A percentile compares a stretch with the other conserved stretches of the same genome.
Evolutionary conservation across 306 rosid species (phyloP).

Genomic region (Acmispon strigosus): DNA sequence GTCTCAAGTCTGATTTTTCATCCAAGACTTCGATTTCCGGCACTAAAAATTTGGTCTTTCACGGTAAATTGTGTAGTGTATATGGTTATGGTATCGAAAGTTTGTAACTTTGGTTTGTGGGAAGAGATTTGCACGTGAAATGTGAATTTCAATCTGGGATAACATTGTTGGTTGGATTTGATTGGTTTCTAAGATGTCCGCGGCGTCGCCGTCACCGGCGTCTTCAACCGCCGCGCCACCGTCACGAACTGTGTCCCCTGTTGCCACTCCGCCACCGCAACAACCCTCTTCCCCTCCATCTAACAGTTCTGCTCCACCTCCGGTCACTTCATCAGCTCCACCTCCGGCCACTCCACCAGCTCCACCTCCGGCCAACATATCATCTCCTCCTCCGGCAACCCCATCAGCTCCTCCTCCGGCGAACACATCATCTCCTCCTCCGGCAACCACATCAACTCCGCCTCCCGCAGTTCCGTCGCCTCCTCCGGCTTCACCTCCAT

Average conservation of each 20-base stretch:
- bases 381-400: constrained; percentile 25
- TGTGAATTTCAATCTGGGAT: neutral
- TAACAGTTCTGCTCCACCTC: constrained; percentile 13
- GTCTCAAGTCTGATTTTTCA: neutral
- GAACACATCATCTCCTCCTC: constrained; percentile 17
- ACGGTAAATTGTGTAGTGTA: neutral
- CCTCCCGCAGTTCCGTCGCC: constrained; percentile 23
- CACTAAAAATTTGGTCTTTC: neutral
- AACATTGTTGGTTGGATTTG: constrained; percentile 1
- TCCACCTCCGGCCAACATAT: constrained; percentile 22
- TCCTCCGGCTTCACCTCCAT: constrained; percentile 24
- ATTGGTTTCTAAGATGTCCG: constrained; percentile 41
- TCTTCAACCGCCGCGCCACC: constrained; percentile 37
- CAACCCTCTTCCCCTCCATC: constrained; percentile 21
- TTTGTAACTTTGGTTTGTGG: neutral
- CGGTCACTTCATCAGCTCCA: constrained; percentile 19
- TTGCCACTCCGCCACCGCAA: constrained; percentile 12
- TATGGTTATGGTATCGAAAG: neutral
- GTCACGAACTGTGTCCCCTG: neutral
- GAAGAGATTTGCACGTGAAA: constrained; percentile 1
- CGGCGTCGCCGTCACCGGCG: constrained; percentile 58
- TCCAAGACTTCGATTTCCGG: constrained; percentile 1
- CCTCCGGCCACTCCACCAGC: constrained; percentile 18
- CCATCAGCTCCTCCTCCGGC: constrained; percentile 30
- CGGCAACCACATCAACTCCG: constrained; percentile 20